A percentile compares a stretch with the other conserved stretches of the same genome.
phyloP scores from a whole-genome alignment of 1,139 yeast genomes.

The Lodderomyces orthopsilosis region DNA sequence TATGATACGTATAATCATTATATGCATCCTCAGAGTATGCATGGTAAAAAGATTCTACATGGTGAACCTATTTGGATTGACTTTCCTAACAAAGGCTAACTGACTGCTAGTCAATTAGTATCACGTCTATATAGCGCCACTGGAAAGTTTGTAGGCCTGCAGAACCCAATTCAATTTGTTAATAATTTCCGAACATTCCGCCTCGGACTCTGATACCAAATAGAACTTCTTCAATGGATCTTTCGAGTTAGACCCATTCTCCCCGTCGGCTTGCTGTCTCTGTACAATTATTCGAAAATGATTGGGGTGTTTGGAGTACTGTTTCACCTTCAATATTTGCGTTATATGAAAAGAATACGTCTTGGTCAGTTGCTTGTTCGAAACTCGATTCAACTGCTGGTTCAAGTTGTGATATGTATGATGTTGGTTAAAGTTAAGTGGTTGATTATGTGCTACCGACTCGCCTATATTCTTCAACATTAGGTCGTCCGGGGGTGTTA shows the following conservation, averaged over 20 bases:
- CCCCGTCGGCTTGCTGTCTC: slow-evolving; percentile 46
- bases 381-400: slow-evolving; percentile 45
- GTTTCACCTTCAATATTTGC: slow-evolving; percentile 74
- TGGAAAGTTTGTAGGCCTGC: slow-evolving; percentile 39
- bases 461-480: slow-evolving; percentile 47
- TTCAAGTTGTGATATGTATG: slow-evolving; percentile 29
- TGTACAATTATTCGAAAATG: slow-evolving; percentile 82
- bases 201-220: slow-evolving; percentile 66
- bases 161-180: slow-evolving; percentile 56
- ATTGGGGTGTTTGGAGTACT: slow-evolving; percentile 69
- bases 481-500: slow-evolving; percentile 70
- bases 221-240: slow-evolving; percentile 69
- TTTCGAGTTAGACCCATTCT: slow-evolving; percentile 26
- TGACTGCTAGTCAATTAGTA: too few species aligned
- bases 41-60: too few species aligned
- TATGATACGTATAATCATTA: too few species aligned
- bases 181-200: slow-evolving; percentile 74
- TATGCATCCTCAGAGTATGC: too few species aligned
- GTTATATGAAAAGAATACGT: slow-evolving; percentile 86
- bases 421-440: slow-evolving; percentile 14
- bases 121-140: slow-evolving; percentile 10
- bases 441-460: slow-evolving; percentile 17
- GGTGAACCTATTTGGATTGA: too few species aligned
- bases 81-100: too few species aligned
- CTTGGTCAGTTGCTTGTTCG: slow-evolving; percentile 51